Conservation (phyloP, 2,329 filamentous ascomycete species). For the Pseudogymnoascus sp. region DNA sequence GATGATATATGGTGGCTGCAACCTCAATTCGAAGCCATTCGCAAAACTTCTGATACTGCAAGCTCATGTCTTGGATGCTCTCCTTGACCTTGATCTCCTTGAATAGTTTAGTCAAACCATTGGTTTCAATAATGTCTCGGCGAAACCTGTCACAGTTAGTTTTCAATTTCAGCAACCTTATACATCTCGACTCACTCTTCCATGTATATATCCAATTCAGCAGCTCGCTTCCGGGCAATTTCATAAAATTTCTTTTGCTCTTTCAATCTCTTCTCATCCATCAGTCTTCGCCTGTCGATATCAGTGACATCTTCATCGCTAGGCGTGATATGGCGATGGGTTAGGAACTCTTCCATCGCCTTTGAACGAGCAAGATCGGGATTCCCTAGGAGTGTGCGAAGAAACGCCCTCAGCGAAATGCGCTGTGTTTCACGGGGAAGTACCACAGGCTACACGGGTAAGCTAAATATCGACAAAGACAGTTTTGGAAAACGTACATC, state of each 20-base stretch:
- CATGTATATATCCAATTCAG: constrained; percentile 96
- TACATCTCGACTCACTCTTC: constrained; percentile 58
- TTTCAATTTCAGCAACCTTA: not conserved
- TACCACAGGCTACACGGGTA: constrained; percentile 24
- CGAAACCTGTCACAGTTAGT: constrained; percentile 45
- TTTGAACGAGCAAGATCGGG: constrained; percentile 75
- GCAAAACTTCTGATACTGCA: constrained; percentile 96
- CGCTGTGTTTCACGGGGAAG: constrained; percentile 85
- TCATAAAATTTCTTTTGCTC: constrained; percentile 95
- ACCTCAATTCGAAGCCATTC: constrained; percentile 98
- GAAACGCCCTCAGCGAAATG: constrained; percentile 81
- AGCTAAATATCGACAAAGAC: not conserved
- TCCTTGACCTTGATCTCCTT: constrained; percentile 87
- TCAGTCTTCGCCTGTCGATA: constrained; percentile 67
- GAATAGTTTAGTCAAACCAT: constrained; percentile 88
- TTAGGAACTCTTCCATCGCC: constrained; percentile 79
- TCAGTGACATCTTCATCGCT: constrained; percentile 80
- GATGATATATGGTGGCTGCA: constrained; percentile 90
- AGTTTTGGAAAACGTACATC: not conserved
- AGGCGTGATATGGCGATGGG: constrained; percentile 60
- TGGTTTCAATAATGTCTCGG: constrained; percentile 59
- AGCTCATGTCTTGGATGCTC: constrained; percentile 77
- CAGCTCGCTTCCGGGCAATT: constrained; percentile 81
- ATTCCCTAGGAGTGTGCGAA: constrained; percentile 81
- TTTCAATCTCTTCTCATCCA: constrained; percentile 82